These are phyloP conservation scores for Ophiosphaerella korrae DNA, from an alignment of 2,329 filamentous ascomycete genomes.

Conservation along the genomic window DNA sequence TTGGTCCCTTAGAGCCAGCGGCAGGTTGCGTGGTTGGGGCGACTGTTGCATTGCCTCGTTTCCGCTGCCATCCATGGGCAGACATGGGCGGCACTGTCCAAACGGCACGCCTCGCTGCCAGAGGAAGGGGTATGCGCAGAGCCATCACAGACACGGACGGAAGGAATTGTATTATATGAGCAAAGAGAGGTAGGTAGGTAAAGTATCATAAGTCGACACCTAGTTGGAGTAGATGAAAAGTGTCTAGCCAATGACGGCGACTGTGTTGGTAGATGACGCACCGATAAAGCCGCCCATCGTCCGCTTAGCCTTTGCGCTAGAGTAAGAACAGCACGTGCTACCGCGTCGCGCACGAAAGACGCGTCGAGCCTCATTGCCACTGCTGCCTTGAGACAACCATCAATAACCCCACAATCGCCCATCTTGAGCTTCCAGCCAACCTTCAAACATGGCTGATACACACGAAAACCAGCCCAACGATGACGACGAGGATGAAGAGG, in stretches of 20 bases:
- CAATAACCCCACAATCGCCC: neutral
- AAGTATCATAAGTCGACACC: neutral
- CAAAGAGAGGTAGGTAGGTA: too few relatives aligned
- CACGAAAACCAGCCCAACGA: conserved; percentile 43
- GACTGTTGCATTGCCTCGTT: conserved; percentile 56
- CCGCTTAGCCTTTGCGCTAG: neutral
- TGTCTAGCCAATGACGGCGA: conserved; percentile 31
- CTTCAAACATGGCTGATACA: conserved; percentile 35
- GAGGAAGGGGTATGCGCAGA: conserved; percentile 41
- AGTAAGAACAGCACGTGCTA: conserved; percentile 20
- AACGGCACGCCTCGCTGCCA: conserved; percentile 41
- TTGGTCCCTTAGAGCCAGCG: conserved; percentile 75
- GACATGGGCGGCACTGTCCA: conserved; percentile 33
- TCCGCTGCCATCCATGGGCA: conserved; percentile 43
- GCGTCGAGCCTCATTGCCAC: conserved; percentile 16
- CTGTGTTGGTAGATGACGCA: conserved; percentile 25
- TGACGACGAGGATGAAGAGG: conserved; percentile 71
- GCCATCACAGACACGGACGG: conserved; percentile 44
- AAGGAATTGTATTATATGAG: neutral
- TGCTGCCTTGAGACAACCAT: conserved; percentile 15
- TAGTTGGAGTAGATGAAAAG: neutral
- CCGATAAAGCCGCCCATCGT: conserved; percentile 29
- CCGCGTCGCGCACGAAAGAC: conserved; percentile 24
- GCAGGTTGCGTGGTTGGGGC: conserved; percentile 70
- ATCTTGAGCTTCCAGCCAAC: neutral